phyloP scores from a whole-genome alignment of 129 eudicot genomes.

The Helichrysum umbraculigerum region DNA sequence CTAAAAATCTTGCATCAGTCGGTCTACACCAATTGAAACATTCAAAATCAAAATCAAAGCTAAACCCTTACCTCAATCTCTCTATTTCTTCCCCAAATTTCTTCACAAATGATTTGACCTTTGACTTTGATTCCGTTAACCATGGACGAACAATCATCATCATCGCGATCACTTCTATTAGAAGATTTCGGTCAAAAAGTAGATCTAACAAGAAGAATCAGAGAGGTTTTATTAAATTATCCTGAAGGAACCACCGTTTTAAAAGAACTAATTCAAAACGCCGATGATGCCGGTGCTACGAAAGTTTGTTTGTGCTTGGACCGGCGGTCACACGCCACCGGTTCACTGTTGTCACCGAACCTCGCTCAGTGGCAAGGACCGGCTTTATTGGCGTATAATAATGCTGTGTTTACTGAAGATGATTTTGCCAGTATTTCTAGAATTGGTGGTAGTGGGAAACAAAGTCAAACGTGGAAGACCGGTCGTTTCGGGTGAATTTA shows the following conservation, averaged over 20 bases:
- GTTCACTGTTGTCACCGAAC: slow-evolving; percentile 54
- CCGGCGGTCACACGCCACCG: slow-evolving; percentile 58
- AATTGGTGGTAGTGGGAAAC: slow-evolving; percentile 91
- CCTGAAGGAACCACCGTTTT: slow-evolving; percentile 96
- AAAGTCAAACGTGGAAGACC: slow-evolving; percentile 84
- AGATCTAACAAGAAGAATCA: slow-evolving; percentile 87
- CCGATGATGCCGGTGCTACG: slow-evolving; percentile 99
- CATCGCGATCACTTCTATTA: slow-evolving; percentile 46
- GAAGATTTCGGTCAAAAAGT: slow-evolving; percentile 99
- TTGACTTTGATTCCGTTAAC: no score
- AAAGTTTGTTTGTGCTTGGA: slow-evolving; percentile 79
- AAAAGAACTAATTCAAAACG: slow-evolving; percentile 95
- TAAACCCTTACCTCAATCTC: no score
- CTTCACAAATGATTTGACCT: no score
- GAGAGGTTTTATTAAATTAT: slow-evolving; percentile 83
- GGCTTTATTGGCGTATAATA: slow-evolving; percentile 78
- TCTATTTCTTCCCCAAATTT: no score
- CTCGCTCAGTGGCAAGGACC: slow-evolving; percentile 98
- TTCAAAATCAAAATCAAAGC: no score
- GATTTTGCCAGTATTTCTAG: slow-evolving; percentile 92
- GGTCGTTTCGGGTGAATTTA: slow-evolving; percentile 87
- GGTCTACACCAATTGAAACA: no score
- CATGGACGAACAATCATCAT: no score
- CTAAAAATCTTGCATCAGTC: no score
- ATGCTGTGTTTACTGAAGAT: slow-evolving; percentile 87